These are phyloP conservation scores for Penicillium rolfsii DNA, from an alignment of 2,329 filamentous ascomycete genomes.

Conservation along the genomic window DNA sequence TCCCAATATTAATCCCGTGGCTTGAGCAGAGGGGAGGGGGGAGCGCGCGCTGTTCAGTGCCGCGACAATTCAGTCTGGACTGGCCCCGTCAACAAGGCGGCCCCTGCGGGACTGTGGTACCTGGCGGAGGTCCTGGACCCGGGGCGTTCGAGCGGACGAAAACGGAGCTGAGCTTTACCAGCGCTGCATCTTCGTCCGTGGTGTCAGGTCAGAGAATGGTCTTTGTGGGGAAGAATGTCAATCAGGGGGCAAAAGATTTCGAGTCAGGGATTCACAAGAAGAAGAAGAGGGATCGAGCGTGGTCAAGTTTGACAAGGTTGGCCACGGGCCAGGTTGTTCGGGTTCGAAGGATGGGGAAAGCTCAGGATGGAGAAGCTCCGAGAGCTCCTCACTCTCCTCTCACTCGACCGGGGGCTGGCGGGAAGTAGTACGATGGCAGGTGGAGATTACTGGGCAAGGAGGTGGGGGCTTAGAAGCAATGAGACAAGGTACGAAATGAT, in stretches of 20 bases:
- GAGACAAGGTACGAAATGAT: neutral
- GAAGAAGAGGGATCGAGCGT: neutral
- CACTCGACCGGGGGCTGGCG: neutral
- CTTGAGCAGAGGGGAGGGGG: neutral
- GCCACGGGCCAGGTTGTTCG: neutral
- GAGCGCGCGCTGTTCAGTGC: slow-evolving; percentile 2
- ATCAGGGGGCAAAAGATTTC: slow-evolving; percentile 9
- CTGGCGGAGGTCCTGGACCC: slow-evolving; percentile 12
- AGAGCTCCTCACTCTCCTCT: neutral
- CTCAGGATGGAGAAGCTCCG: slow-evolving; percentile 7
- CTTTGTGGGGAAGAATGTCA: slow-evolving; percentile 7
- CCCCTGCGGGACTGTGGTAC: slow-evolving; percentile 24
- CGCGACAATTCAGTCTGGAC: slow-evolving; percentile 22
- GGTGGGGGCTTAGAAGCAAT: neutral
- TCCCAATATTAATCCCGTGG: slow-evolving; percentile 18
- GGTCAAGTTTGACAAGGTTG: neutral
- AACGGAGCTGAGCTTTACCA: slow-evolving; percentile 23
- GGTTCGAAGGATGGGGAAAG: neutral
- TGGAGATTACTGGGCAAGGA: neutral
- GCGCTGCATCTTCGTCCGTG: slow-evolving; percentile 21
- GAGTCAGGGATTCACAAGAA: neutral
- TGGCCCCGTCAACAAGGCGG: slow-evolving; percentile 15
- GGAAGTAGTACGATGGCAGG: neutral
- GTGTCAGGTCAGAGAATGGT: slow-evolving; percentile 16
- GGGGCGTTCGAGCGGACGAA: slow-evolving; percentile 26